A percentile compares a stretch with the other conserved stretches of the same genome.
Evolutionary conservation across 805 yeast species (phyloP).

Genomic region (Yarrowia divulgata): DNA sequence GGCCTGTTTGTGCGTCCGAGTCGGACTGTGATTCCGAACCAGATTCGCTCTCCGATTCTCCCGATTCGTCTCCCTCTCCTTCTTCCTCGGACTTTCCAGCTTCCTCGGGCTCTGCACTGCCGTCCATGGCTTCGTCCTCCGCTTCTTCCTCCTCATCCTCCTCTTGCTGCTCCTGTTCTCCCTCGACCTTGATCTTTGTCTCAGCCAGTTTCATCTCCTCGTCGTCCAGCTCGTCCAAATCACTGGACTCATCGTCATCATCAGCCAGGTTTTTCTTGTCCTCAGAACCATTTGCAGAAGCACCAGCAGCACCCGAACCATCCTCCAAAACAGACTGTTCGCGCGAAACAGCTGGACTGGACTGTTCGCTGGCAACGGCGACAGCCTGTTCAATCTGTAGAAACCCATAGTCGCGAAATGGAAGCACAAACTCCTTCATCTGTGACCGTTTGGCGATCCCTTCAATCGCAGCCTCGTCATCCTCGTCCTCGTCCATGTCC

Average conservation of each 20-base stretch:
- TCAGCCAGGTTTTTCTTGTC: slow-evolving; percentile 1
- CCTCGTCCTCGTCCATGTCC: slow-evolving; percentile 34
- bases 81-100: slow-evolving; percentile 1
- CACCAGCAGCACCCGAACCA: background rate
- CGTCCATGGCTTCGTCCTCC: background rate
- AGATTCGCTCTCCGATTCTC: slow-evolving; percentile 9
- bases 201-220: slow-evolving; percentile 25
- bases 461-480: slow-evolving; percentile 34
- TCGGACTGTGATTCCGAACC: slow-evolving; percentile 24
- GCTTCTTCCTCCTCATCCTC: background rate
- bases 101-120: background rate
- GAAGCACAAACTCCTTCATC: slow-evolving; percentile 34
- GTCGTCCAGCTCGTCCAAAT: slow-evolving; percentile 32
- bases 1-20: slow-evolving; percentile 9
- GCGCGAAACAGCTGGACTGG: slow-evolving; percentile 7
- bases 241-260: slow-evolving; percentile 22
- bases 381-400: slow-evolving; percentile 19
- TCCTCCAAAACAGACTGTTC: slow-evolving; percentile 20
- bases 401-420: slow-evolving; percentile 24
- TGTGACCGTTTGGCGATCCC: slow-evolving; percentile 32
- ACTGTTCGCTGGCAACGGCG: background rate
- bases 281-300: background rate
- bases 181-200: slow-evolving; percentile 31
- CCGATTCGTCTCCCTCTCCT: slow-evolving; percentile 2
- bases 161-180: background rate